A percentile compares a stretch with the other conserved stretches of the same genome.
Conservation (phyloP, 2,329 filamentous ascomycete species). For the Cordyceps tenuipes region DNA sequence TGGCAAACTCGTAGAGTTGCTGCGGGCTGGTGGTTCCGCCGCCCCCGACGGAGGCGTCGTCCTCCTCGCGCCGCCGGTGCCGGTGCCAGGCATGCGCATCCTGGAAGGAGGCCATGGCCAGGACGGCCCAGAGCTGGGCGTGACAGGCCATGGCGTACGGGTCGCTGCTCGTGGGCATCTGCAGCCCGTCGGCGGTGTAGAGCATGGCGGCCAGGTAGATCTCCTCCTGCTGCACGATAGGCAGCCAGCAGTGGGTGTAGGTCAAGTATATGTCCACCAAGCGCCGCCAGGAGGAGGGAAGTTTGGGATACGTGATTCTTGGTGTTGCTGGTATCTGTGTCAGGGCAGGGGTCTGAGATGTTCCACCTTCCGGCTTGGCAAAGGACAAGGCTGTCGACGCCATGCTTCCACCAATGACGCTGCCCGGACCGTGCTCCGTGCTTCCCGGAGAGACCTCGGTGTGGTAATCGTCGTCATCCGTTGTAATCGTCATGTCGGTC, state of each 20-base stretch:
- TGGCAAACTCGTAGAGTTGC: constrained; percentile 43
- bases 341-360: background rate
- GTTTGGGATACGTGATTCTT: constrained; percentile 17
- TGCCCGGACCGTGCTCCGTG: background rate
- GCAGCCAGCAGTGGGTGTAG: constrained; percentile 70
- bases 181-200: constrained; percentile 31
- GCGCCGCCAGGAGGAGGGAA: constrained; percentile 48
- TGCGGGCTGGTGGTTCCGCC: constrained; percentile 7
- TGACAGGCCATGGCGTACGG: constrained; percentile 32
- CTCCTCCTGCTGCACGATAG: constrained; percentile 59
- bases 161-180: constrained; percentile 17
- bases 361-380: background rate
- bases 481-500: constrained; percentile 20
- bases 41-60: background rate
- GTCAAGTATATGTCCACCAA: constrained; percentile 67
- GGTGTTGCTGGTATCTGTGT: background rate
- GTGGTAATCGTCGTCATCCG: constrained; percentile 21
- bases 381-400: background rate
- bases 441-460: constrained; percentile 14
- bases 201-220: constrained; percentile 41
- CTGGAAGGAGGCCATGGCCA: constrained; percentile 51
- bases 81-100: constrained; percentile 24
- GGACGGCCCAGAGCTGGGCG: constrained; percentile 51
- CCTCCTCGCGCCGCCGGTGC: background rate
- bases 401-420: background rate